Base-by-base conservation (phyloP, 2,329 filamentous ascomycete genomes). In the Eutypella sp. region DNA sequence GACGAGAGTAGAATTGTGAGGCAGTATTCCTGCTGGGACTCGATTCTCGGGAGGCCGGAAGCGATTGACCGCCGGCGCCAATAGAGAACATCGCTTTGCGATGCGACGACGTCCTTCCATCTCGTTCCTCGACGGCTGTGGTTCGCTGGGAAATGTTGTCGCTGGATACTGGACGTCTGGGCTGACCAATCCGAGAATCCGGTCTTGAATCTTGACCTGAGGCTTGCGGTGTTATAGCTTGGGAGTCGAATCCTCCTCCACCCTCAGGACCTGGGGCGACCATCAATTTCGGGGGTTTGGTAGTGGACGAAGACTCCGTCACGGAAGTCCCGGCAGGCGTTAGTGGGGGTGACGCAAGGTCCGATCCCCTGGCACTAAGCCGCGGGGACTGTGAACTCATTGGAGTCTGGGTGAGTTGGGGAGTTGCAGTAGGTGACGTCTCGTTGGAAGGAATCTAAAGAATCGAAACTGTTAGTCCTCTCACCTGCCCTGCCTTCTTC, bases 321-420 rank as follows among this genome's bases (percentile, higher is more conserved):
- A 67, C 67, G 18, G 70, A 70, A 37, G 89, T 92, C 42, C 84
- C 90, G 45, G 89, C 84, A 16, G 92, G 92, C 11, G 91, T 96
- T 43, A 97, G 76, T 36, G 90, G 90, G 54, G 92, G 92, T 10
- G 91, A 95, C 56, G 92, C 87, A 69, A 95, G 79, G 47, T 85
- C 80, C 48, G 84, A 81, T 38, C 79, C 71, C 49, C 79, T 77
- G 49, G 87, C 85, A 52, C 84, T 87, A 34, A 81, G 72, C 61
- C 76, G 77, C 24, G 85, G 83, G 47, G 85, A 90, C 50, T 78
- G 76, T 55, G 76, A 79, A 47, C 73, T 73, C 44, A 83, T 83
- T 52, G 85, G 83, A 51, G 69, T 81, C 42, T 82, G 84, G 45
- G 83, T 85, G 34, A 80, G 74, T 47, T 82, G 74, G 48, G 81